Evolutionary conservation across 495 filamentous ascomycete genomes (phyloP).

Genomic region (Hypoxylon lienhwacheense): DNA sequence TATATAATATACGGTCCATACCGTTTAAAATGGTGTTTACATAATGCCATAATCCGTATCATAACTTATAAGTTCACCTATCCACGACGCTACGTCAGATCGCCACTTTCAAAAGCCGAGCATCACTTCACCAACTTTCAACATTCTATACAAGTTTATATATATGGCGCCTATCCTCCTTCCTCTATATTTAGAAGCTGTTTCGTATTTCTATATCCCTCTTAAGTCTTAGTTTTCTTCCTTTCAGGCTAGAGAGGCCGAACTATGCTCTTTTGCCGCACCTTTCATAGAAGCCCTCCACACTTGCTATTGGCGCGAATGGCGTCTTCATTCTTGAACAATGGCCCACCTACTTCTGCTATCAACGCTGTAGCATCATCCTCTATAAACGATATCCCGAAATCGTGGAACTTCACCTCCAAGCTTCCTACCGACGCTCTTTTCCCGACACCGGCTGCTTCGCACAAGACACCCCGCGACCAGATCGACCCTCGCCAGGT

Average conservation of each 20-base stretch:
- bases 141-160: neutral
- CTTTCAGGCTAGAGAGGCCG: slow-evolving; percentile 5
- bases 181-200: neutral
- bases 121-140: slow-evolving; percentile 2
- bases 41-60: neutral
- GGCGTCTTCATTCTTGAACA: slow-evolving; percentile 35
- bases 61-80: too few relatives aligned
- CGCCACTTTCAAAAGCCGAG: slow-evolving; percentile 12
- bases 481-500: slow-evolving; percentile 81
- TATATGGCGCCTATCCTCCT: neutral
- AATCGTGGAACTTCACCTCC: slow-evolving; percentile 81
- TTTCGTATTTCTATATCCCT: neutral
- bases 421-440: slow-evolving; percentile 74
- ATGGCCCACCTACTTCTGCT: slow-evolving; percentile 26
- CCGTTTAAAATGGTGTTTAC: neutral
- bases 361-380: slow-evolving; percentile 32
- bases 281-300: slow-evolving; percentile 16
- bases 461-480: slow-evolving; percentile 75
- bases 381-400: slow-evolving; percentile 76
- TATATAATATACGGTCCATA: neutral
- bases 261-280: slow-evolving; percentile 24
- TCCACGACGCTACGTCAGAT: slow-evolving; percentile 25
- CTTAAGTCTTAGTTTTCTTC: neutral
- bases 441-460: slow-evolving; percentile 78
- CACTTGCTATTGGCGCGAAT: slow-evolving; percentile 33